phyloP scores from a whole-genome alignment of 257 asterid species.

The Linaria vulgaris region DNA sequence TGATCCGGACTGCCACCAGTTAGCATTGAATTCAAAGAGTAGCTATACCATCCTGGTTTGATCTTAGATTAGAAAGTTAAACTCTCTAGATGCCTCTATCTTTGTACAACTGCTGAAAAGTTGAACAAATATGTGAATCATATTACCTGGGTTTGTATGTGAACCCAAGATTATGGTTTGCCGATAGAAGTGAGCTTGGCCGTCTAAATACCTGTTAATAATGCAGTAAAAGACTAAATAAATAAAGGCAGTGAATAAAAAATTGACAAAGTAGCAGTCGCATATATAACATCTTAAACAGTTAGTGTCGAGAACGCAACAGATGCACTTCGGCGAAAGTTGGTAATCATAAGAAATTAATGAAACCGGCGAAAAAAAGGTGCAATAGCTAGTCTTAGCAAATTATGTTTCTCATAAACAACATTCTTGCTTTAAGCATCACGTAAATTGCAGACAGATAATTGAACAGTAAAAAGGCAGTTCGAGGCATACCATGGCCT shows the following conservation, averaged over 20 bases:
- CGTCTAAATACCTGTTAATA: conserved; percentile 74
- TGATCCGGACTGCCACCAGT: not conserved
- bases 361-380: not conserved
- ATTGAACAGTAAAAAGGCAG: conserved; percentile 17
- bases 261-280: conserved; percentile 17
- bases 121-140: conserved; percentile 6
- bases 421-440: not conserved
- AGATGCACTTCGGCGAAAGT: conserved; percentile 13
- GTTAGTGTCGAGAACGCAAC: not conserved
- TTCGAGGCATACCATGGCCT: conserved; percentile 70
- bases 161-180: conserved; percentile 82
- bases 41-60: not conserved
- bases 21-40: conserved; percentile 9
- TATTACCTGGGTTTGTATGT: conserved; percentile 82
- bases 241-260: conserved; percentile 15
- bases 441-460: conserved; percentile 11
- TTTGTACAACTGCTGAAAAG: conserved; percentile 3
- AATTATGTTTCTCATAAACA: conserved; percentile 2
- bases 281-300: conserved; percentile 9
- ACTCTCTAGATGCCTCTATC: conserved; percentile 13
- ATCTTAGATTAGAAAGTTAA: not conserved
- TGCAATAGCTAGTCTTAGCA: not conserved
- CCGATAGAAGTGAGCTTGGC: conserved; percentile 83
- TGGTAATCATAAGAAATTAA: conserved; percentile 4
- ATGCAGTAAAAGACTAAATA: conserved; percentile 17